Evolutionary conservation across 139 green algal species (phyloP).

Genomic region (Closterium sp.): DNA sequence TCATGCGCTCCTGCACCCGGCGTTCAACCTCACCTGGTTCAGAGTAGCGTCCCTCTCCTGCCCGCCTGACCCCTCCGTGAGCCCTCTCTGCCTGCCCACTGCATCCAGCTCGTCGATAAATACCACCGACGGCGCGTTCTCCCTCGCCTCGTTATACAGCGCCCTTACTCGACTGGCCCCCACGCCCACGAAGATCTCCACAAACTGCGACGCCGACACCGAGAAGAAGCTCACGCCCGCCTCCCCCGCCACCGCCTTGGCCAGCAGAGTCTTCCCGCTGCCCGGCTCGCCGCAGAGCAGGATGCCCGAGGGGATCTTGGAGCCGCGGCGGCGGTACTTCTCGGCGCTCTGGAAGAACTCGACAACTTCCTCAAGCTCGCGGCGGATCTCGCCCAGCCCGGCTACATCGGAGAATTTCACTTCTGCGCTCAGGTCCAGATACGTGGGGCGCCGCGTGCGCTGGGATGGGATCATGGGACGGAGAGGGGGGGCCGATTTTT

Average conservation of each 20-base stretch:
- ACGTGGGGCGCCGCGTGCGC: not conserved
- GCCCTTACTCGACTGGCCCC: constrained; percentile 92
- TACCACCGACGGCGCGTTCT: constrained; percentile 79
- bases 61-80: constrained; percentile 15
- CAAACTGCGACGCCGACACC: constrained; percentile 94
- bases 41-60: constrained; percentile 98
- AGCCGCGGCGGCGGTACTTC: constrained; percentile 70
- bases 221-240: constrained; percentile 80
- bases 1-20: not conserved
- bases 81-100: constrained; percentile 59
- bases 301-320: constrained; percentile 88
- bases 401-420: constrained; percentile 87
- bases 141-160: constrained; percentile 75
- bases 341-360: constrained; percentile 85
- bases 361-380: constrained; percentile 74
- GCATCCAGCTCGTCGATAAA: constrained; percentile 99
- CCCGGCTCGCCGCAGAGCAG: constrained; percentile 87
- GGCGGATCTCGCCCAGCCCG: constrained; percentile 76
- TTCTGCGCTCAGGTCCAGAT: constrained; percentile 30
- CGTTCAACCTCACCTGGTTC: constrained; percentile 64
- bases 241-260: constrained; percentile 81
- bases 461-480: not conserved
- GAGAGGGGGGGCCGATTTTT: not conserved
- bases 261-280: constrained; percentile 72
- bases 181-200: constrained; percentile 94